These are phyloP conservation scores for Camelina neglecta DNA, from an alignment of 345 rosid genomes.

Conservation along the genomic window DNA sequence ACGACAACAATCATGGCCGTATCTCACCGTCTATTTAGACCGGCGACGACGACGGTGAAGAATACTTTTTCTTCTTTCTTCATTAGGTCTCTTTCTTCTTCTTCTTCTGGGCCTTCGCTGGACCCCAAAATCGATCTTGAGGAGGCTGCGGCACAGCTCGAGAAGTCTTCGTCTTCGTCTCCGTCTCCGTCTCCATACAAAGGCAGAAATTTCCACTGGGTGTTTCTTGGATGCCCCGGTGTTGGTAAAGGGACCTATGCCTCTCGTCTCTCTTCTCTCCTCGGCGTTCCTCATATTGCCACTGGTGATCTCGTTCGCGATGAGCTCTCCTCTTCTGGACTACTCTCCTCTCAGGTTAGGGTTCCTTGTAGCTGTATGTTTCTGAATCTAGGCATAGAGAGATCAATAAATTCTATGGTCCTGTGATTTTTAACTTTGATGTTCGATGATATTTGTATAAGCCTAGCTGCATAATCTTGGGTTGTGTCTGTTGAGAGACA, in stretches of 20 bases:
- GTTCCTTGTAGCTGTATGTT: not conserved
- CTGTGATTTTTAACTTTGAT: not conserved
- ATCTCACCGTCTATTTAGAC: conserved; percentile 42
- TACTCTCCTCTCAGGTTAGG: conserved; percentile 76
- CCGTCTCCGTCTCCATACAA: conserved; percentile 37
- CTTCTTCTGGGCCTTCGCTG: conserved; percentile 42
- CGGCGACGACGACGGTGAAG: conserved; percentile 29
- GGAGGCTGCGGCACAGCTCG: conserved; percentile 37
- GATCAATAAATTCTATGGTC: not conserved
- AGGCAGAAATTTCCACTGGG: conserved; percentile 81
- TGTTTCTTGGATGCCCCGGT: conserved; percentile 96
- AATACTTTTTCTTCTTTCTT: conserved; percentile 35
- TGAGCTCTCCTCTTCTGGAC: conserved; percentile 78
- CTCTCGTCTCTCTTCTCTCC: conserved; percentile 80
- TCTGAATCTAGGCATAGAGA: not conserved
- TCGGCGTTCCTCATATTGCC: conserved; percentile 92
- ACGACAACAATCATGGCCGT: conserved; percentile 45
- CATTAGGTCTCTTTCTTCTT: conserved; percentile 38
- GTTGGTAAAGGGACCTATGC: conserved; percentile 99
- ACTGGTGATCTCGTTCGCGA: conserved; percentile 99
- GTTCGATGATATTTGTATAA: conserved; percentile 2
- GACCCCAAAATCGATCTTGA: conserved; percentile 54
- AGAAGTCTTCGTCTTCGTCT: conserved; percentile 41
- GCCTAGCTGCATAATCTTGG: not conserved
- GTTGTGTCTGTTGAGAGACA: not conserved